These are phyloP conservation scores for Dioscorea cayenensis DNA, from an alignment of 116 monocot species.

Conservation along the genomic window DNA sequence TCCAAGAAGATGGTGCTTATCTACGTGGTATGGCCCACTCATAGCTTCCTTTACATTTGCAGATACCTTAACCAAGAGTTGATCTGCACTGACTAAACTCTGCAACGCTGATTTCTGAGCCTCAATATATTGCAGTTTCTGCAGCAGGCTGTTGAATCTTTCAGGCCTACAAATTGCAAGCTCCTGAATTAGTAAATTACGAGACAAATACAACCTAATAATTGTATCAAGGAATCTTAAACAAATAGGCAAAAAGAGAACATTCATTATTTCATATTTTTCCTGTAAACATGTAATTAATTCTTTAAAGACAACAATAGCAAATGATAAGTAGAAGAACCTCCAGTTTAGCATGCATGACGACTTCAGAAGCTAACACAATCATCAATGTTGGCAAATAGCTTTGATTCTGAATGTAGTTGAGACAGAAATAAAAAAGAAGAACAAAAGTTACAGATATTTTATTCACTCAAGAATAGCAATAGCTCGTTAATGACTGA, in stretches of 20 bases:
- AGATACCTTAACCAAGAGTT: conserved; percentile 35
- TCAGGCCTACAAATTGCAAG: conserved; percentile 59
- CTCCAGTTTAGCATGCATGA: neutral
- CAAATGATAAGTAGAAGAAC: neutral
- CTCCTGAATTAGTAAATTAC: neutral
- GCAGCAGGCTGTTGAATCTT: conserved; percentile 58
- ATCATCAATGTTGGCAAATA: neutral
- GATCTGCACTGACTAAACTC: conserved; percentile 19
- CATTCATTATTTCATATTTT: neutral
- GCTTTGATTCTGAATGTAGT: no score
- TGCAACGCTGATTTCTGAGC: conserved; percentile 28
- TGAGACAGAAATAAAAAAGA: no score
- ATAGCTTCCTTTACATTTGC: conserved; percentile 37
- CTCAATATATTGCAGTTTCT: conserved; percentile 57
- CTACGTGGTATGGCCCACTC: conserved; percentile 16
- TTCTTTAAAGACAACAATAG: neutral
- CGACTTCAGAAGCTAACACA: neutral
- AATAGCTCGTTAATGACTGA: no score
- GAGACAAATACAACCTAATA: neutral
- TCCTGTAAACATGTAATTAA: neutral
- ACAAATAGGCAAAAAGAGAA: neutral
- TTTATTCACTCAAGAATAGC: no score
- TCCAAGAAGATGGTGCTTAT: conserved; percentile 39
- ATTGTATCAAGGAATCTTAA: neutral
- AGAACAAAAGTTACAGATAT: no score